Evolutionary conservation across 176 grass and related monocot species (phyloP).

Genomic region (Thinopyrum elongatum): DNA sequence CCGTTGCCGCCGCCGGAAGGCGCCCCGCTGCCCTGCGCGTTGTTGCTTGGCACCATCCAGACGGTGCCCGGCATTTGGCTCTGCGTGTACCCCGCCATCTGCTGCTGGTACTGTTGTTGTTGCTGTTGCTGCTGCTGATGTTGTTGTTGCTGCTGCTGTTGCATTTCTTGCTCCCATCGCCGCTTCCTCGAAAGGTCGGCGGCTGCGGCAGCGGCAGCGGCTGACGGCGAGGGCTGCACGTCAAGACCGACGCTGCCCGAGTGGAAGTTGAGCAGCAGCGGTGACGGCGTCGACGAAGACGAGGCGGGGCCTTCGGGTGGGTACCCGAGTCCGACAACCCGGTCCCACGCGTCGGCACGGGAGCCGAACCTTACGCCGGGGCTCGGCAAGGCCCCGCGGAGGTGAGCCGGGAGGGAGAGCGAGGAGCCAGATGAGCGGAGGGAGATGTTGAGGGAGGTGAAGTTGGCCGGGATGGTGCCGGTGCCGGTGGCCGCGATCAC

Average conservation of each 20-base stretch:
- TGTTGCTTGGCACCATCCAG: slow-evolving; percentile 95
- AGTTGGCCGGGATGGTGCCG: slow-evolving; percentile 95
- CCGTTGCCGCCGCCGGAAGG: slow-evolving; percentile 29
- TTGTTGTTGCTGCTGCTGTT: slow-evolving; percentile 46
- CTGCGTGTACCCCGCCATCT: slow-evolving; percentile 87
- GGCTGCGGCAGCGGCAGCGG: slow-evolving; percentile 37
- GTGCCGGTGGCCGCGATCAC: slow-evolving; percentile 96
- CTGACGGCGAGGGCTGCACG: slow-evolving; percentile 60
- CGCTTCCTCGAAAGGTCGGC: slow-evolving; percentile 66
- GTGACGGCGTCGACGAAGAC: slow-evolving; percentile 59
- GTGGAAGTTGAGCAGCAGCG: slow-evolving; percentile 83
- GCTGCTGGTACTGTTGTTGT: slow-evolving; percentile 67
- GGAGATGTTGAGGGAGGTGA: slow-evolving; percentile 96
- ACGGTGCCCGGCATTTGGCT: slow-evolving; percentile 74
- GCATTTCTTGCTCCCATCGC: slow-evolving; percentile 81
- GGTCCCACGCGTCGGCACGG: slow-evolving; percentile 60
- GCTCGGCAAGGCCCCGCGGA: slow-evolving; percentile 45
- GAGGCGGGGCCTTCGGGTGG: slow-evolving; percentile 64
- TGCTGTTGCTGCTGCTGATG: slow-evolving; percentile 51
- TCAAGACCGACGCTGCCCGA: slow-evolving; percentile 72
- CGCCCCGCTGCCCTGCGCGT: slow-evolving; percentile 40
- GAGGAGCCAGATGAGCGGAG: slow-evolving; percentile 88
- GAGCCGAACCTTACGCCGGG: slow-evolving; percentile 27
- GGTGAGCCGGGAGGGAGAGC: slow-evolving; percentile 71
- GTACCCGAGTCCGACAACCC: slow-evolving; percentile 54